Evolutionary conservation across 176 grass and related monocot genomes (phyloP).

Genomic region (Puccinellia tenuiflora): DNA sequence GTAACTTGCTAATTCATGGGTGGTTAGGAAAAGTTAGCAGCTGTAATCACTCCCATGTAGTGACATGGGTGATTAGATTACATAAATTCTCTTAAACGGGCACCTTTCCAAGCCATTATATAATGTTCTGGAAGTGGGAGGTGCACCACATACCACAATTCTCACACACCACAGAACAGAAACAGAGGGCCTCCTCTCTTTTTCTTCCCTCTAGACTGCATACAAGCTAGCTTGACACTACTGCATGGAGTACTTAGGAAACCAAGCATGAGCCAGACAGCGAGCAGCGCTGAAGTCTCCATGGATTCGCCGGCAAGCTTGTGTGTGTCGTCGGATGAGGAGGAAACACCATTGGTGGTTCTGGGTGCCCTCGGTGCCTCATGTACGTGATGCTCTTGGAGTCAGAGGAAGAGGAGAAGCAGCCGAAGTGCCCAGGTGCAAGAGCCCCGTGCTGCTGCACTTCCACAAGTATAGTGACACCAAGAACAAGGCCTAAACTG

Average conservation of each 20-base stretch:
- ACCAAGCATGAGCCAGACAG: neutral
- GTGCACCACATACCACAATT: neutral
- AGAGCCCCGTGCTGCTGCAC: constrained; percentile 34
- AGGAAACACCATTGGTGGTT: constrained; percentile 28
- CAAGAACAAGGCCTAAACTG: constrained; percentile 4
- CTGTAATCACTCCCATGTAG: neutral
- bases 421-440: constrained; percentile 41
- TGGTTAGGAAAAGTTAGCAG: neutral
- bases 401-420: constrained; percentile 33
- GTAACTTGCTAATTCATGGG: neutral
- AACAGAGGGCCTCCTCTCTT: neutral
- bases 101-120: constrained; percentile 10
- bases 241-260: too few relatives aligned
- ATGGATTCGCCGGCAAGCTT: constrained; percentile 35
- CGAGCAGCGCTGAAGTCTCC: neutral
- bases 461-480: constrained; percentile 22
- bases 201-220: neutral
- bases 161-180: neutral
- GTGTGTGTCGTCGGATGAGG: constrained; percentile 39
- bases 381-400: constrained; percentile 46
- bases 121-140: neutral
- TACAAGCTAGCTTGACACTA: neutral
- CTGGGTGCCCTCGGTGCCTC: constrained; percentile 45
- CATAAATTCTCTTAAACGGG: constrained; percentile 1
- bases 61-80: neutral